A percentile compares a stretch with the other conserved stretches of the same genome.
Evolutionary conservation across 768 basidiomycete species (phyloP).

Genomic region (Tricholoma hemisulphureum): DNA sequence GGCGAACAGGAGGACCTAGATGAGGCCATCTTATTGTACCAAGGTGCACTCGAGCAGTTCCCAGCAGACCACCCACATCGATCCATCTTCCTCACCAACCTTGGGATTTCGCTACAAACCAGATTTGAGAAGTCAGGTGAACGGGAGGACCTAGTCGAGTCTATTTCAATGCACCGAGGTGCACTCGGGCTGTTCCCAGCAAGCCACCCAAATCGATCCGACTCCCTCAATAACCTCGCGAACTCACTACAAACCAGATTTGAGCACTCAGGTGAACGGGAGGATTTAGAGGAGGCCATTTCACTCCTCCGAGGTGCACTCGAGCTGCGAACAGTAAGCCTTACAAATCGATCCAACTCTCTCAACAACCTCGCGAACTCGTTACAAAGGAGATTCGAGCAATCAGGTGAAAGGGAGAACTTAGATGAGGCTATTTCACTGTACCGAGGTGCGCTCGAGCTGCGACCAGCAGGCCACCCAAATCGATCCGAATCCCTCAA

Average conservation of each 20-base stretch:
- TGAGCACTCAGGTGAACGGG: conserved; percentile 15
- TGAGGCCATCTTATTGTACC: conserved; percentile 12
- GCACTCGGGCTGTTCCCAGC: conserved; percentile 8
- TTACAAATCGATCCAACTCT: not conserved
- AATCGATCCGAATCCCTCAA: not conserved
- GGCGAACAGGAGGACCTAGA: conserved; percentile 16
- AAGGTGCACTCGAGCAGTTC: conserved; percentile 5
- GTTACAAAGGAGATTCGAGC: conserved; percentile 18
- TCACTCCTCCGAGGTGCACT: conserved; percentile 12
- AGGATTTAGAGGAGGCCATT: conserved; percentile 20
- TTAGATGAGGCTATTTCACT: conserved; percentile 27
- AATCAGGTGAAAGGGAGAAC: conserved; percentile 23
- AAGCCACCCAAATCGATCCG: conserved; percentile 7
- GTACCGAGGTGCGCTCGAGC: conserved; percentile 21
- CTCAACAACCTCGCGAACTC: conserved; percentile 18
- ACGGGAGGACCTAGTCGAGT: conserved; percentile 10
- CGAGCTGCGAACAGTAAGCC: conserved; percentile 8
- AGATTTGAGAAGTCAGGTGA: conserved; percentile 3
- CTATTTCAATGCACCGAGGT: conserved; percentile 11
- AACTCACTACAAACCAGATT: conserved; percentile 15
- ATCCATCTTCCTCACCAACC: conserved; percentile 1
- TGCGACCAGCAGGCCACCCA: not conserved
- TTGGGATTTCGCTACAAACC: not conserved
- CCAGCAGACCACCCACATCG: conserved; percentile 13
- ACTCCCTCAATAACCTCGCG: conserved; percentile 12